Base-by-base conservation (phyloP, 495 filamentous ascomycete genomes). In the Stereocaulon alpinum region DNA sequence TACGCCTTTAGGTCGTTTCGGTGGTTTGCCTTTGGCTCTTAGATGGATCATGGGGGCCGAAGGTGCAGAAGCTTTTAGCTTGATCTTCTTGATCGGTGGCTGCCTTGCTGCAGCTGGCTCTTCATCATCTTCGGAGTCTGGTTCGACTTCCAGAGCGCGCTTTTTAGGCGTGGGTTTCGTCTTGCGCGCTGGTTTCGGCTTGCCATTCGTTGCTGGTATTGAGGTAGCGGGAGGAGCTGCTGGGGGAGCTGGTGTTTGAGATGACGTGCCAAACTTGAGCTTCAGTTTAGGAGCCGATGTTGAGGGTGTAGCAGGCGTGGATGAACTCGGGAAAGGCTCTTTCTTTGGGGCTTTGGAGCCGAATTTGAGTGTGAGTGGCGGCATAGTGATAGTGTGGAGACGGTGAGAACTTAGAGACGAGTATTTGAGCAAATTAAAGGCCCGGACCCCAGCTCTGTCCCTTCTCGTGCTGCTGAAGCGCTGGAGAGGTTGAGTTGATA, bases 1-100 rank as follows among this genome's bases (percentile, higher is more conserved):
- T 22, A 93, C 88, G 17, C 91, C 93, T 2, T 73, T 69, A 1
- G 82, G 82, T 52, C 88, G 78, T 24, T 73, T 73, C 0, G 86
- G 83, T 0, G 81, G 76, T 45, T 84, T 83, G 0, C 82, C 80
- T 64, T 82, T 82, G 52, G 75, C 72, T 61, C 80, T 80, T 59
- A 81, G 74, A n/a, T 76, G 74, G 34, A 83, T 76, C 24, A 73
- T 72, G 11, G 74, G 69, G 53, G 73, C 75, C 61, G 32, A 63
- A 42, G 27, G 64, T 58, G 37, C 58, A 64, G 62, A 60, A 6
- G 60, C 61, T 12, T 48, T 61, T 43, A 77, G 61, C 54, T 77
- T 81, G 43, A 80, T 69, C 62, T 75, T 82, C 42, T 81, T 72
- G 60, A 73, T 65, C 56, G 66, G 61, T 22, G 73, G 63, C 17